Base-by-base conservation (phyloP, 352 stramenopile species). In the Phytophthora tubulina region DNA sequence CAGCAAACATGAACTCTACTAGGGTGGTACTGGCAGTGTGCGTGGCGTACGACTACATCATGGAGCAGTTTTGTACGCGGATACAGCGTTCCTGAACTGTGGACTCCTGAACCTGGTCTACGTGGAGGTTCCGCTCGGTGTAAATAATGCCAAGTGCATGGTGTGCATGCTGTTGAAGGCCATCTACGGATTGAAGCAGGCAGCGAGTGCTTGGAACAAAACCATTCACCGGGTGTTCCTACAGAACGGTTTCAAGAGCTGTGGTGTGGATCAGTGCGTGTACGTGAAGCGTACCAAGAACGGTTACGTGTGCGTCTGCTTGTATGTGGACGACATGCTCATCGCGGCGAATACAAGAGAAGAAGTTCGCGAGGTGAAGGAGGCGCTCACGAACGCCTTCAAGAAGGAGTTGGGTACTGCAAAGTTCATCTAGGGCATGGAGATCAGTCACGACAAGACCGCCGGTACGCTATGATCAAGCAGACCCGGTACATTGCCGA, bases 71-170 rank as follows among this genome's bases (percentile, higher is more conserved):
- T 1, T 27, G 21, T 1, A 27, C 21, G 21, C 21, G 1, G 21
- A 27, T 1, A 27, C 68, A 14, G 75, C 67, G 15, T 86, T 81
- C 35, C 42, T 80, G 1, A 71, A 81, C 39, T 72, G 60, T 46
- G 39, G 27, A 0, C 5, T 75, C 9, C 35, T 38, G 33, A 41
- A 67, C 11, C 13, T 13, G 2, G 56, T 72, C 3, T 69, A 66
- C 55, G 61, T 71, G 59, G 56, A 78, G 5, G 50, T 59, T 5
- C 39, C 57, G 6, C 51, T 17, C 14, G 53, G 55, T 17, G 13
- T 33, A 6, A 6, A 41, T 4, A 57, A 62, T 2, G 17, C 48
- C 9, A 15, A 33, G 1, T 1, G 51, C 27, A 7, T 44, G 11
- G 32, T 74, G 31, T 67, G 53, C 8, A 30, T 63, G 45, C 45